Percentiles rank a stretch among this genome's conserved stretches.
Evolutionary conservation across 305 asterid species (phyloP).

Genomic region (Caryopteris hybrid): DNA sequence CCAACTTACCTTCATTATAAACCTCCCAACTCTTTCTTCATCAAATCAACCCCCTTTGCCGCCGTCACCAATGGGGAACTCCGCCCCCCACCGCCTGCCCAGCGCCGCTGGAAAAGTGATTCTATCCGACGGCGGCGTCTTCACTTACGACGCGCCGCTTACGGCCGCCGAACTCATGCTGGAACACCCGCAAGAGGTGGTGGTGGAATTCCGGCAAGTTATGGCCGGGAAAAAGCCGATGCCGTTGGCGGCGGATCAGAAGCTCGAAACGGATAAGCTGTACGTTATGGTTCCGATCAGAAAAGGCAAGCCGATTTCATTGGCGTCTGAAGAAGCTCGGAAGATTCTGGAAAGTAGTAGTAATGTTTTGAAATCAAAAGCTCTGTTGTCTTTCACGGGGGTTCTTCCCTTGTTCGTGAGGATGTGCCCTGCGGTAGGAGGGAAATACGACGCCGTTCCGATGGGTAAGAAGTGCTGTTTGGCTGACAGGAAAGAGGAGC

Average conservation of each 20-base stretch:
- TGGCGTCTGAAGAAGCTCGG: slow-evolving; percentile 57
- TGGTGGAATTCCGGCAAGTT: slow-evolving; percentile 59
- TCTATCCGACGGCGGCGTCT: slow-evolving; percentile 51
- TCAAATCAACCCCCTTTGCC: background rate
- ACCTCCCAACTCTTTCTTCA: background rate
- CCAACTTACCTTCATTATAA: slow-evolving; percentile 13
- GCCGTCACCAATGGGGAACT: slow-evolving; percentile 57
- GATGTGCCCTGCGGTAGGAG: slow-evolving; percentile 30
- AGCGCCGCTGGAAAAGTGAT: slow-evolving; percentile 49
- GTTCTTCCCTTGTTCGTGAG: slow-evolving; percentile 53
- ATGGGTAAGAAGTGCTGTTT: background rate
- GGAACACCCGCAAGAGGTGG: slow-evolving; percentile 69
- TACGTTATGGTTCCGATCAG: slow-evolving; percentile 64
- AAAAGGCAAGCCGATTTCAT: slow-evolving; percentile 44
- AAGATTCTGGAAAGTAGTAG: slow-evolving; percentile 31
- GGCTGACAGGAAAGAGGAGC: slow-evolving; percentile 14
- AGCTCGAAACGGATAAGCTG: slow-evolving; percentile 51
- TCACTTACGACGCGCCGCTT: slow-evolving; percentile 44
- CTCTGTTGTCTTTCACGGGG: slow-evolving; percentile 40
- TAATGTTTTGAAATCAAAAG: slow-evolving; percentile 36
- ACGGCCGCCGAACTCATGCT: slow-evolving; percentile 92
- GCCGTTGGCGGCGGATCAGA: slow-evolving; percentile 73
- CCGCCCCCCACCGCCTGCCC: slow-evolving; percentile 27
- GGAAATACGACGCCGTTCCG: slow-evolving; percentile 4
- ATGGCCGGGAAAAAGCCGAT: slow-evolving; percentile 35